A percentile compares a stretch with the other conserved stretches of the same genome.
These are phyloP conservation scores for Melampsora occidentalis DNA, from an alignment of 1,284 basidiomycete species.

Conservation along the genomic window DNA sequence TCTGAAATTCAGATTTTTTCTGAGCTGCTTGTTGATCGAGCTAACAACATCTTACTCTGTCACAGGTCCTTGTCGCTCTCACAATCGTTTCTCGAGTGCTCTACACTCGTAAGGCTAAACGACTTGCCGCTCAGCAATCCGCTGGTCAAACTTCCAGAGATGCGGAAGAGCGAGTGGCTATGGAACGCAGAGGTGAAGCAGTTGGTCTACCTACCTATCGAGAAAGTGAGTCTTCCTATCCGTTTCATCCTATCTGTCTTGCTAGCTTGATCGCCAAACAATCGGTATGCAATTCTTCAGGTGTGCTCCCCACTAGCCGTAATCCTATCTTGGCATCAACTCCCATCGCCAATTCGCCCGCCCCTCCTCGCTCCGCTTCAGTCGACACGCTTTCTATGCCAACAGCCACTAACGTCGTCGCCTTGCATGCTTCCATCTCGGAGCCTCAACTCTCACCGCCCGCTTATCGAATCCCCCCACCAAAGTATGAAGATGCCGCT, in stretches of 20 bases:
- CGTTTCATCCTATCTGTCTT: neutral
- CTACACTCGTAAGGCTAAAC: constrained; percentile 20
- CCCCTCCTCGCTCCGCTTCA: neutral
- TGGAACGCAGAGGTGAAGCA: constrained; percentile 36
- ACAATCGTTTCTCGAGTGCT: constrained; percentile 21
- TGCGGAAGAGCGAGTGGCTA: constrained; percentile 27
- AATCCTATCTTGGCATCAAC: constrained; percentile 11
- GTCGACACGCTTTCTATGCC: neutral
- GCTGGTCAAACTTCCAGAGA: constrained; percentile 4
- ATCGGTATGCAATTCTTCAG: neutral
- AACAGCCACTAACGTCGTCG: neutral
- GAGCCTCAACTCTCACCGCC: constrained; percentile 3
- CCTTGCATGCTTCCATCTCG: neutral
- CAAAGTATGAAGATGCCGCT: constrained; percentile 1
- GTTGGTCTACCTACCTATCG: constrained; percentile 35
- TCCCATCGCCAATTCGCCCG: neutral
- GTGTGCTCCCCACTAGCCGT: constrained; percentile 6
- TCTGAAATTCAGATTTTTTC: neutral
- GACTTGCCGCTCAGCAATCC: neutral
- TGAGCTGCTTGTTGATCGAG: neutral
- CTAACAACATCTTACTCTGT: neutral
- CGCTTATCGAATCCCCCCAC: neutral
- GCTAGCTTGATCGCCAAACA: neutral
- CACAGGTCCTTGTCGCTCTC: constrained; percentile 21
- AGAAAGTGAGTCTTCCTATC: constrained; percentile 24